Evolutionary conservation across 1,284 basidiomycete genomes (phyloP).

Genomic region (Pseudozyma pruni): DNA sequence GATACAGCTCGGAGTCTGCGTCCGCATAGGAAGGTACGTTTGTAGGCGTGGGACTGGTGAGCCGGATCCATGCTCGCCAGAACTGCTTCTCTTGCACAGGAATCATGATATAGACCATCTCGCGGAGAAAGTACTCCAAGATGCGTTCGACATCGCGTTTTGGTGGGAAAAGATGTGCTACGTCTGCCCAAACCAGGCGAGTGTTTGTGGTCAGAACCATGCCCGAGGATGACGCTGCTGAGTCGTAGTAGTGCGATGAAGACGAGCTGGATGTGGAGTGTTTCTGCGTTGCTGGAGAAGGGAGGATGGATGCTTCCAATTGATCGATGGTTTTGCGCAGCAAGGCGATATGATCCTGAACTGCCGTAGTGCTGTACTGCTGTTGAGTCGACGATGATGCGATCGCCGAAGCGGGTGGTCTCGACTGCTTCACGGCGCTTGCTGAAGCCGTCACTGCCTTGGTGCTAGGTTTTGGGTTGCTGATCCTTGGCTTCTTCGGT

Average conservation of each 20-base stretch:
- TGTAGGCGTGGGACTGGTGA: neutral
- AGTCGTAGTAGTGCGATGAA: neutral
- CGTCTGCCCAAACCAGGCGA: constrained; percentile 22
- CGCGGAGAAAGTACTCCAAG: constrained; percentile 25
- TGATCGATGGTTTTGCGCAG: constrained; percentile 16
- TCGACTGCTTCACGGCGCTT: constrained; percentile 1
- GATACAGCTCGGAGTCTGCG: neutral
- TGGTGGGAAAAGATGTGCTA: constrained; percentile 28
- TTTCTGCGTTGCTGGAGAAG: neutral
- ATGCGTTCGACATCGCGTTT: constrained; percentile 28
- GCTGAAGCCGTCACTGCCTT: neutral
- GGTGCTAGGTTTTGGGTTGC: neutral
- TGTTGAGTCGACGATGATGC: neutral
- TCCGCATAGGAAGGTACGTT: neutral
- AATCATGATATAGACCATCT: constrained; percentile 39
- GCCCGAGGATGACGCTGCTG: neutral
- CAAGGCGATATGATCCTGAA: constrained; percentile 25
- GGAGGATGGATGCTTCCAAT: constrained; percentile 15
- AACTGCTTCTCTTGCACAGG: constrained; percentile 37
- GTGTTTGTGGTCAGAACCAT: constrained; percentile 6
- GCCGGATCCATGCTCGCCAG: constrained; percentile 23
- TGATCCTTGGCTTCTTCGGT: constrained; percentile 9
- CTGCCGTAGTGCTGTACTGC: neutral
- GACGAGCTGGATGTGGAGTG: neutral
- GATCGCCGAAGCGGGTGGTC: neutral